A percentile compares a stretch with the other conserved stretches of the same genome.
These are phyloP conservation scores for Sclerospora graminicola DNA, from an alignment of 352 stramenopile genomes.

Conservation along the genomic window DNA sequence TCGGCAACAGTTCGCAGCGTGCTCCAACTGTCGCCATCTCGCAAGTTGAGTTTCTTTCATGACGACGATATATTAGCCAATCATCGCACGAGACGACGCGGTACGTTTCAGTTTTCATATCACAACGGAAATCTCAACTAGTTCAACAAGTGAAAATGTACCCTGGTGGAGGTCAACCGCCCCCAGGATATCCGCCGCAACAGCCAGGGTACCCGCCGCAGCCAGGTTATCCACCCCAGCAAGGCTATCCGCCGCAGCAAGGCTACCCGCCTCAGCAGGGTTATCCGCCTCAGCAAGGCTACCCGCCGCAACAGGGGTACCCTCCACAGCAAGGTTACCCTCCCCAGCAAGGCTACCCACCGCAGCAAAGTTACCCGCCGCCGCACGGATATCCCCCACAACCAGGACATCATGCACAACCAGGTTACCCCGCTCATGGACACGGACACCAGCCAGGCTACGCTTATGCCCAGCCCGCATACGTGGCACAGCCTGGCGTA, in stretches of 20 bases:
- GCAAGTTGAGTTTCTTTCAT: too few relatives aligned
- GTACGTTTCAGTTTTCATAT: too few relatives aligned
- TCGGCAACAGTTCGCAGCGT: slow-evolving; percentile 49
- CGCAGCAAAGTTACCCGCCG: too few relatives aligned
- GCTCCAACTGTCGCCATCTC: slow-evolving; percentile 19
- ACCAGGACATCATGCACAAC: too few relatives aligned
- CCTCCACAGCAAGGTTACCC: too few relatives aligned
- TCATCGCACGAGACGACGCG: too few relatives aligned
- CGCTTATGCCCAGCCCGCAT: slow-evolving; percentile 21
- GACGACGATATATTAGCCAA: too few relatives aligned
- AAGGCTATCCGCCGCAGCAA: slow-evolving; percentile 27
- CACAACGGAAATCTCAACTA: too few relatives aligned
- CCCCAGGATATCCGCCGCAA: slow-evolving; percentile 24
- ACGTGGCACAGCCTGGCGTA: slow-evolving; percentile 27
- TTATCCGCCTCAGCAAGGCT: slow-evolving; percentile 25
- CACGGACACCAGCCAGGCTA: slow-evolving; percentile 20
- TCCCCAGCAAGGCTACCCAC: too few relatives aligned
- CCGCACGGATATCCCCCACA: too few relatives aligned
- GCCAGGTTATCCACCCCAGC: slow-evolving; percentile 25
- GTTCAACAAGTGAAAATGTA: slow-evolving; percentile 14
- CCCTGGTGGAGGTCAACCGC: slow-evolving; percentile 18
- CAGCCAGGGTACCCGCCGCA: slow-evolving; percentile 22
- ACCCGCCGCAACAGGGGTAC: slow-evolving; percentile 24
- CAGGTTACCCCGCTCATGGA: slow-evolving; percentile 27
- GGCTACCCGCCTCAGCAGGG: too few relatives aligned